These are phyloP conservation scores for Viola odorata DNA, from an alignment of 345 rosid genomes.

Conservation along the genomic window DNA sequence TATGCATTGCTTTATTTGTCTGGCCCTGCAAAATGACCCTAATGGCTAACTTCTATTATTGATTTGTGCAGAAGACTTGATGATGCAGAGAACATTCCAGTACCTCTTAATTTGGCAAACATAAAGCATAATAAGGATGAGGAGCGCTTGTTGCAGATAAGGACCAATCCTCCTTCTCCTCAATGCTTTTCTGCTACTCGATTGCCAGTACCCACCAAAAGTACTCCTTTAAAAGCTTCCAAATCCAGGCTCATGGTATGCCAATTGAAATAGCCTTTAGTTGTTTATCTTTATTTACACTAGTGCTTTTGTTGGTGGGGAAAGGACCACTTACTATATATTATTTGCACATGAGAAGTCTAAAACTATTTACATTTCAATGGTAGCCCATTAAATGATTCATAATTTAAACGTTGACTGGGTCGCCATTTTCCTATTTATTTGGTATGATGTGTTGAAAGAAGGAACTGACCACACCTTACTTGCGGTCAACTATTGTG, in stretches of 20 bases:
- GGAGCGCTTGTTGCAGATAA: conserved; percentile 52
- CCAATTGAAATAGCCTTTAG: conserved; percentile 6
- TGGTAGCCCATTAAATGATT: too few species aligned
- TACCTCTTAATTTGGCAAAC: conserved; percentile 41
- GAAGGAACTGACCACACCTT: too few species aligned
- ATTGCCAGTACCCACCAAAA: conserved; percentile 21
- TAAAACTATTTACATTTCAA: background rate
- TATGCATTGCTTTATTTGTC: too few species aligned
- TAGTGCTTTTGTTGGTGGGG: background rate
- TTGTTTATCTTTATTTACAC: background rate
- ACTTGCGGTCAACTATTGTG: too few species aligned
- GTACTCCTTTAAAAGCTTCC: conserved; percentile 39
- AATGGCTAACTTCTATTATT: conserved; percentile 9
- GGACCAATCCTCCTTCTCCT: conserved; percentile 96
- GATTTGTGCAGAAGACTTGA: conserved; percentile 35
- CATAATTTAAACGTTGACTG: too few species aligned
- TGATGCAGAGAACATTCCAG: conserved; percentile 56
- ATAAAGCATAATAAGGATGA: conserved; percentile 41
- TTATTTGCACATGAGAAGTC: background rate
- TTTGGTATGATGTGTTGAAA: too few species aligned
- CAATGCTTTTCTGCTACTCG: conserved; percentile 80
- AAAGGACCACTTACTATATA: background rate
- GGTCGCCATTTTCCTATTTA: too few species aligned
- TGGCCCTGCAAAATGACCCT: too few species aligned
- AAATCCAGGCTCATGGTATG: conserved; percentile 60